Conservation (phyloP, 1,284 basidiomycete species). For the Gomphus bonarii region DNA sequence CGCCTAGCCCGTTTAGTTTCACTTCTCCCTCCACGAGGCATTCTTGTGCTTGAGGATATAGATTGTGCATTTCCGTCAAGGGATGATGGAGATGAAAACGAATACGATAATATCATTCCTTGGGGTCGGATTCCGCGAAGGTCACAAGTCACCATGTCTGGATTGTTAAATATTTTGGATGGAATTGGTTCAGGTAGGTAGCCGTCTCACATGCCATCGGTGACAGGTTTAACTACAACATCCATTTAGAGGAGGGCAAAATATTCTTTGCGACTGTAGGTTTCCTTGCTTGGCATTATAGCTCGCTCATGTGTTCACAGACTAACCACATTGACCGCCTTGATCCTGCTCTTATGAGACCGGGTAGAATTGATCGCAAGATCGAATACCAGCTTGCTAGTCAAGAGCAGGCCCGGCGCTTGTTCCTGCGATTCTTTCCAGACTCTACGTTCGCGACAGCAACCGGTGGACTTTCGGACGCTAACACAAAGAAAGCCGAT, state of each 20-base stretch:
- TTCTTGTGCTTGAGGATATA: constrained; percentile 45
- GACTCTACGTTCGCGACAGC: constrained; percentile 5
- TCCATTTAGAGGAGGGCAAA: constrained; percentile 35
- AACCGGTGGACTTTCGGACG: background rate
- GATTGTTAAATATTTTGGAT: constrained; percentile 43
- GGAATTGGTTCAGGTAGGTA: constrained; percentile 28
- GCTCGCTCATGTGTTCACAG: constrained; percentile 18
- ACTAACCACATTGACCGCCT: constrained; percentile 43
- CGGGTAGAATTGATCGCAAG: constrained; percentile 41
- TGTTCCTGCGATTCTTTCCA: constrained; percentile 37
- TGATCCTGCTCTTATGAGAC: constrained; percentile 39
- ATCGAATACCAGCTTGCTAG: constrained; percentile 39
- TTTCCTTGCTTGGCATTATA: background rate
- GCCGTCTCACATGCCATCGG: no score
- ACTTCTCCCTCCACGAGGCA: constrained; percentile 36
- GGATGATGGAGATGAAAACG: constrained; percentile 26
- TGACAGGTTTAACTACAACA: background rate
- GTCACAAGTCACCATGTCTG: constrained; percentile 31
- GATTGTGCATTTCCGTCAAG: constrained; percentile 43
- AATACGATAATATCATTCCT: constrained; percentile 2
- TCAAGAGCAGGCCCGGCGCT: constrained; percentile 31
- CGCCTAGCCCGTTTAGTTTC: constrained; percentile 34
- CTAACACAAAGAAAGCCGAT: background rate
- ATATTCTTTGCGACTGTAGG: constrained; percentile 43
- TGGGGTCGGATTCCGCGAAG: constrained; percentile 8